Base-by-base conservation (phyloP, 192 early-diverging fungal species). In the Backusella circina region DNA sequence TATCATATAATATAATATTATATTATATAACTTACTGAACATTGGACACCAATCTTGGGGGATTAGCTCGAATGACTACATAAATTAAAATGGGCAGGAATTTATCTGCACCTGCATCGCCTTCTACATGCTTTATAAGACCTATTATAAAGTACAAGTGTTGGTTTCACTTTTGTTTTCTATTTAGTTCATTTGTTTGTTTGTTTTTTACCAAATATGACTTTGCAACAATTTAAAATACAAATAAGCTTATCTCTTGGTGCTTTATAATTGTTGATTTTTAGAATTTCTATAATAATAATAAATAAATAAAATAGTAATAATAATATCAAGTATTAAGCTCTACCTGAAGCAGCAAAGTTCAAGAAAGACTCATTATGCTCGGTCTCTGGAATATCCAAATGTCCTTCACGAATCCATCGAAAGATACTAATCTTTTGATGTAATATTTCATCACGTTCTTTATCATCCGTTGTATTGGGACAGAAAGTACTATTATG, bases 241-340 rank as follows among this genome's bases (percentile, higher is more conserved):
- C 94, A 95, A 61, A 95, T 95, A 57, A 94, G 86, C 61, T 95
- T 95, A 72, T 95, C 94, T 67, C 93, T 86, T 33, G 94, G 94
- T 23, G 94, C 91, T 76, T 93, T 94, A 83, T 91, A 95, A 70
- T 87, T 89, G 76, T 95, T 95, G 39, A 94, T 93, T 75, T 94
- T 93, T 33, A 90, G 84, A 70, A 95, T 82, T 79, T 95, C 94
- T 87, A 65, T 32, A 13, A 37, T 70, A 70, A 44, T 37, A 30
- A 23, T 15, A 23, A 41, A 30, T 70, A 28, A 70, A 70, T 44
- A 70, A 9, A 13, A 33, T 12, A n/a, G 18, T 35, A 9, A n/a
- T 65, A 32, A 31, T 32, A 15, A 15, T 13, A 71, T 16, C 1
- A 31, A 13, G 44, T 16, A 32, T 30, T 57, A 30, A 37, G 13